phyloP scores from a whole-genome alignment of 1,284 basidiomycete species.

The Cerrena zonata region DNA sequence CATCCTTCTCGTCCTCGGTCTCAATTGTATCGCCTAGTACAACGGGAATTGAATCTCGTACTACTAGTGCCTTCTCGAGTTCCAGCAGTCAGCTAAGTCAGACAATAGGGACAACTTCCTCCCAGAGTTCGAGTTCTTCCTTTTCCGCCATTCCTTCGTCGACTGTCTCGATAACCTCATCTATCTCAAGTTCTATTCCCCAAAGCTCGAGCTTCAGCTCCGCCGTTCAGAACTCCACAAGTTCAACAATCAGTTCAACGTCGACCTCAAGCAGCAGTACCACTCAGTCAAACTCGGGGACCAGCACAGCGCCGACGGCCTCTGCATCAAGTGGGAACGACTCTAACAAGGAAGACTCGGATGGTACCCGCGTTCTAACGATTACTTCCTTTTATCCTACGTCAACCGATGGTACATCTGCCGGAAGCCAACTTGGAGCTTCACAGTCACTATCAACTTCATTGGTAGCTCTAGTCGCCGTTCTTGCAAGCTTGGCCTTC shows the following conservation, averaged over 20 bases:
- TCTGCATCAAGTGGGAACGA: background rate
- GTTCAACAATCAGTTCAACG: background rate
- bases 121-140: background rate
- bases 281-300: background rate
- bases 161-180: background rate
- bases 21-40: too few species aligned
- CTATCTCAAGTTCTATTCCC: too few species aligned
- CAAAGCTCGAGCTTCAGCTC: too few species aligned
- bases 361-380: background rate
- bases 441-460: constrained; percentile 14
- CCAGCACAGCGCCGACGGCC: background rate
- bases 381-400: background rate
- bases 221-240: too few species aligned
- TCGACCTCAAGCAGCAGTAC: background rate
- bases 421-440: constrained; percentile 4
- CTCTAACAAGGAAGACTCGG: background rate
- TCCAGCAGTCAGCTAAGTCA: background rate
- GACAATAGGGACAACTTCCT: background rate
- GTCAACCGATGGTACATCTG: background rate
- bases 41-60: background rate
- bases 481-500: constrained; percentile 20
- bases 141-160: background rate
- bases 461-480: constrained; percentile 23
- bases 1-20: too few species aligned
- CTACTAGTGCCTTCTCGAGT: background rate